phyloP scores from a whole-genome alignment of 768 basidiomycete genomes.

The Zangia roseola region DNA sequence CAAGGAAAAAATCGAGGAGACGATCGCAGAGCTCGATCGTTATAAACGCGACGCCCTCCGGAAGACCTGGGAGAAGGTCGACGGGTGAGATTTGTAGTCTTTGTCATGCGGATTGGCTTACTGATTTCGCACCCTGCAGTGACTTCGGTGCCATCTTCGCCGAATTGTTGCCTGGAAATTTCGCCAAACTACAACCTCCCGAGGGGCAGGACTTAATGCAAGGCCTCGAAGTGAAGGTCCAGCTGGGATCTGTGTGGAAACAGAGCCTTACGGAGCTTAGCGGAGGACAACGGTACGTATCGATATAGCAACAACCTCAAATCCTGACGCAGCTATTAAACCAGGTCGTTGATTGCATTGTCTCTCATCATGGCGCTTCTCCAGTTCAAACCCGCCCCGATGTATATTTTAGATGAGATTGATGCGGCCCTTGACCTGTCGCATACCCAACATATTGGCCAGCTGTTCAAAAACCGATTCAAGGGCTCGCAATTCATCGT shows the following conservation, averaged over 20 bases:
- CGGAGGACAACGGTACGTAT: conserved; percentile 89
- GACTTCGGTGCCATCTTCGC: conserved; percentile 97
- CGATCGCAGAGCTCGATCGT: conserved; percentile 87
- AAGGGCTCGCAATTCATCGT: conserved; percentile 99
- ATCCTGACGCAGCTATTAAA: not conserved
- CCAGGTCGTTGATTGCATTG: conserved; percentile 92
- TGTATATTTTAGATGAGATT: conserved; percentile 99
- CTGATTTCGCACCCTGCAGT: conserved; percentile 37
- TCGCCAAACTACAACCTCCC: conserved; percentile 90
- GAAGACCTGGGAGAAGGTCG: conserved; percentile 97
- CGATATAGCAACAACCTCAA: not conserved
- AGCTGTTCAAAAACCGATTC: conserved; percentile 96
- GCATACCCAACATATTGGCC: conserved; percentile 96
- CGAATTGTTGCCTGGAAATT: conserved; percentile 93
- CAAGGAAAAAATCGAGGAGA: conserved; percentile 92
- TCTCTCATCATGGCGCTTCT: conserved; percentile 98
- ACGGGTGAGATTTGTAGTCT: conserved; percentile 52
- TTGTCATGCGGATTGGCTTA: not conserved
- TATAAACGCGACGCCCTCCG: conserved; percentile 92
- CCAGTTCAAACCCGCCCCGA: conserved; percentile 98
- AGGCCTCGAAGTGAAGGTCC: conserved; percentile 97
- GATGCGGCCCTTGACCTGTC: conserved; percentile 96
- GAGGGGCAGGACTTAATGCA: conserved; percentile 92
- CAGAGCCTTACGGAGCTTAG: conserved; percentile 95
- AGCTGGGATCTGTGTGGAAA: conserved; percentile 95